Conservation (phyloP, 2,329 filamentous ascomycete species). For the Alternaria consortialis region DNA sequence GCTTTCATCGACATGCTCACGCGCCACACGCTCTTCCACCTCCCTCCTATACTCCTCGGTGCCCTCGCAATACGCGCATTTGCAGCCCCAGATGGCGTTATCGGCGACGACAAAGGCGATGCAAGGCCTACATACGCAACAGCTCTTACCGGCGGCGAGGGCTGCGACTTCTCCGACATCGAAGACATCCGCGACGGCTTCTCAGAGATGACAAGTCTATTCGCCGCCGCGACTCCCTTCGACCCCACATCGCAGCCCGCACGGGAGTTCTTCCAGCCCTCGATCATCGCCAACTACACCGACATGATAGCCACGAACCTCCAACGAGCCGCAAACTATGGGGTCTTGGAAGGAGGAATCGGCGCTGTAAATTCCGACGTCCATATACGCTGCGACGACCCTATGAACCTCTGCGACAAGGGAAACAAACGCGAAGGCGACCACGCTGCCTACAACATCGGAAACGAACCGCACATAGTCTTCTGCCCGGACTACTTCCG, state of each 20-base stretch:
- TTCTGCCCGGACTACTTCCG: constrained; percentile 45
- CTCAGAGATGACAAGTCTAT: constrained; percentile 44
- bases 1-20: constrained; percentile 33
- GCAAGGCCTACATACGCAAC: constrained; percentile 30
- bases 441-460: constrained; percentile 47
- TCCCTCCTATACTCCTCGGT: constrained; percentile 34
- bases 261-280: constrained; percentile 42
- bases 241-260: constrained; percentile 34
- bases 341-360: constrained; percentile 31
- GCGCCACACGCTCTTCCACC: constrained; percentile 27
- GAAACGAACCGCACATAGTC: constrained; percentile 47
- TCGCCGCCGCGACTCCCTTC: constrained; percentile 36
- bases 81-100: constrained; percentile 35
- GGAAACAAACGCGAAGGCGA: constrained; percentile 41
- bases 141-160: constrained; percentile 43
- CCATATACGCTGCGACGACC: constrained; percentile 48
- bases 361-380: constrained; percentile 40
- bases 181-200: constrained; percentile 43
- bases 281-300: constrained; percentile 38
- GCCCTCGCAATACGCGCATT: constrained; percentile 32
- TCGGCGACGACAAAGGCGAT: constrained; percentile 33
- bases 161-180: constrained; percentile 37
- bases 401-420: constrained; percentile 35
- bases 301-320: constrained; percentile 41
- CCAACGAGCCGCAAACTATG: constrained; percentile 41